phyloP scores from a whole-genome alignment of 2,329 filamentous ascomycete species.

The Rhytidhysteron rufulum region DNA sequence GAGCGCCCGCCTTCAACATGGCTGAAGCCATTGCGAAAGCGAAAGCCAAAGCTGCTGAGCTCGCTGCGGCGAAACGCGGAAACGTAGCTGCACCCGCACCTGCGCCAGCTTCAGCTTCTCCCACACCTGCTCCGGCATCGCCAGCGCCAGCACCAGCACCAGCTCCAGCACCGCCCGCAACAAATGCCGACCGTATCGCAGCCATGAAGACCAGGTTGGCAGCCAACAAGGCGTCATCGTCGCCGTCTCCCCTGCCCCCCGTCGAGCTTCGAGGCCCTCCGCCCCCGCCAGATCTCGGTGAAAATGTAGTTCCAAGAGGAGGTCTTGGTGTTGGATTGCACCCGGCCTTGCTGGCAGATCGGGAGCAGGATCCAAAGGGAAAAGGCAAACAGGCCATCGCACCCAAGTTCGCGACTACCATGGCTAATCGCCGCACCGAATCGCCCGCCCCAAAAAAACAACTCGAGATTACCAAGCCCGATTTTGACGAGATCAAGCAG shows the following conservation, averaged over 20 bases:
- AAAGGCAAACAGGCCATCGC: conserved; percentile 42
- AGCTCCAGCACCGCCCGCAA: conserved; percentile 9
- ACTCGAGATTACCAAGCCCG: conserved; percentile 56
- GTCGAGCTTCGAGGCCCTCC: conserved; percentile 40
- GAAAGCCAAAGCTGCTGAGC: conserved; percentile 25
- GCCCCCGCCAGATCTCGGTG: conserved; percentile 44
- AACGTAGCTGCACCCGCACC: conserved; percentile 4
- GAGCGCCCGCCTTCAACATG: not conserved
- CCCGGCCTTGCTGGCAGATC: conserved; percentile 60
- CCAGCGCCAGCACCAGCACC: conserved; percentile 7
- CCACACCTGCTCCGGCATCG: conserved; percentile 10
- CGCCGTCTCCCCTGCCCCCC: conserved; percentile 39
- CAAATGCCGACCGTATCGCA: conserved; percentile 14
- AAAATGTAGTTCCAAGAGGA: conserved; percentile 54
- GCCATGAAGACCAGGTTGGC: conserved; percentile 57
- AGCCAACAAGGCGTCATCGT: conserved; percentile 48
- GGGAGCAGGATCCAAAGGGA: conserved; percentile 39
- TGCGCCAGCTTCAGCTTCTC: conserved; percentile 5
- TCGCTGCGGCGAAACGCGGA: conserved; percentile 18
- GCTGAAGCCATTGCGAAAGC: conserved; percentile 8
- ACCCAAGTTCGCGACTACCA: conserved; percentile 52
- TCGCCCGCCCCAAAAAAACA: conserved; percentile 45
- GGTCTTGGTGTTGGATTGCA: conserved; percentile 74
- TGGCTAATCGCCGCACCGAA: conserved; percentile 53
- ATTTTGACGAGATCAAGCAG: conserved; percentile 55